A percentile compares a stretch with the other conserved stretches of the same genome.
phyloP scores from a whole-genome alignment of 129 eudicot genomes.

The Flaveria bidentis region DNA sequence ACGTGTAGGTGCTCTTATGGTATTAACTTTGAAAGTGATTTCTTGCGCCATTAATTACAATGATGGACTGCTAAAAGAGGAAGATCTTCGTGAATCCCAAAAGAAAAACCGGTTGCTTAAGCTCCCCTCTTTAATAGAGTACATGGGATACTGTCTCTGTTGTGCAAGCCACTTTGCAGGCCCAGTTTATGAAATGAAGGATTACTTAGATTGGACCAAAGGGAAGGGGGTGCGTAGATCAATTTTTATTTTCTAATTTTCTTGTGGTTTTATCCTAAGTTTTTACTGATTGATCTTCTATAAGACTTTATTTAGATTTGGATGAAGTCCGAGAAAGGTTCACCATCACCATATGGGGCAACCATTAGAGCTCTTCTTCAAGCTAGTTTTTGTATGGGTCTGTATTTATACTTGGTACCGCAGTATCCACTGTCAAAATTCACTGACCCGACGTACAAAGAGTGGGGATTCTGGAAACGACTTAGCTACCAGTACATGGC shows the following conservation, averaged over 20 bases:
- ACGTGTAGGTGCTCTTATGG: constrained; percentile 83
- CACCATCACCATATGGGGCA: constrained; percentile 67
- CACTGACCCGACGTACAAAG: constrained; percentile 58
- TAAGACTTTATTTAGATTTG: constrained; percentile 50
- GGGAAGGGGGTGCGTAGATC: constrained; percentile 59
- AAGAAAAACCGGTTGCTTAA: constrained; percentile 76
- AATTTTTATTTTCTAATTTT: neutral
- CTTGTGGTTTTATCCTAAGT: neutral
- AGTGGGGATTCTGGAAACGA: constrained; percentile 77
- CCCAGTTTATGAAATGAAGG: constrained; percentile 89
- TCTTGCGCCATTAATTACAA: constrained; percentile 84
- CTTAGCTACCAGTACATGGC: constrained; percentile 77
- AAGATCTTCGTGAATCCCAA: constrained; percentile 78
- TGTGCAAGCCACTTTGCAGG: constrained; percentile 98
- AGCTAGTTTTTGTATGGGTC: constrained; percentile 86
- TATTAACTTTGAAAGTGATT: constrained; percentile 85
- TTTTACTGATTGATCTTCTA: constrained; percentile 6
- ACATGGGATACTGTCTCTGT: constrained; percentile 83
- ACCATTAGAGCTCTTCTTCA: constrained; percentile 66
- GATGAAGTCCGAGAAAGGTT: constrained; percentile 39
- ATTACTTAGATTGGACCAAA: constrained; percentile 90
- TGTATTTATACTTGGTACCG: constrained; percentile 76
- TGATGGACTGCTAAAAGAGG: constrained; percentile 81
- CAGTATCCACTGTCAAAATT: constrained; percentile 67
- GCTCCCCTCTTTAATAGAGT: constrained; percentile 74